A percentile compares a stretch with the other conserved stretches of the same genome.
phyloP scores from a whole-genome alignment of 768 basidiomycete genomes.

The Auricularia sp. region DNA sequence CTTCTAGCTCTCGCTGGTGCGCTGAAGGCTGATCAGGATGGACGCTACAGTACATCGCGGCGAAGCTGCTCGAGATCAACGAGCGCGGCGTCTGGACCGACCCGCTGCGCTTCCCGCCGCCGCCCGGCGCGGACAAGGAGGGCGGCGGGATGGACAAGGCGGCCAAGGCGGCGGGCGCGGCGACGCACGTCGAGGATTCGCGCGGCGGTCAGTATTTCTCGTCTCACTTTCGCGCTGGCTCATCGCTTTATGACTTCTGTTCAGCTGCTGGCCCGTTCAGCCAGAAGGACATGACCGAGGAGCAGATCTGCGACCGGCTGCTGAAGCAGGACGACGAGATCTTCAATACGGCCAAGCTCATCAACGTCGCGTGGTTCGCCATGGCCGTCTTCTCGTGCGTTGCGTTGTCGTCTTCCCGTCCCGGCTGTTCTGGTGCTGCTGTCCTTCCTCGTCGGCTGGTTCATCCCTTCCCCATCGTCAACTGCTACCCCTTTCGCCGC shows the following conservation, averaged over 20 bases:
- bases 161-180: not conserved
- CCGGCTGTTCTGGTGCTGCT: too few species aligned
- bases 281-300: not conserved
- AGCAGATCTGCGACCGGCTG: not conserved
- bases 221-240: not conserved
- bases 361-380: constrained; percentile 17
- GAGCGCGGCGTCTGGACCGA: constrained; percentile 56
- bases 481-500: too few species aligned
- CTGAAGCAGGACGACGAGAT: constrained; percentile 53
- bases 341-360: constrained; percentile 62
- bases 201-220: not conserved
- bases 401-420: not conserved
- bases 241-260: not conserved
- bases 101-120: constrained; percentile 23
- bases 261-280: constrained; percentile 12
- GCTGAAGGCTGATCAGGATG: not conserved
- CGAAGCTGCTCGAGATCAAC: constrained; percentile 69
- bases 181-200: not conserved
- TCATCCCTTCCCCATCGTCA: too few species aligned
- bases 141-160: not conserved
- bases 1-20: not conserved
- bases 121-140: not conserved
- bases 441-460: too few species aligned
- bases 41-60: constrained; percentile 57
- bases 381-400: constrained; percentile 45